These are phyloP conservation scores for Rhododendron molle DNA, from an alignment of 148 eudicot genomes.

Conservation along the genomic window DNA sequence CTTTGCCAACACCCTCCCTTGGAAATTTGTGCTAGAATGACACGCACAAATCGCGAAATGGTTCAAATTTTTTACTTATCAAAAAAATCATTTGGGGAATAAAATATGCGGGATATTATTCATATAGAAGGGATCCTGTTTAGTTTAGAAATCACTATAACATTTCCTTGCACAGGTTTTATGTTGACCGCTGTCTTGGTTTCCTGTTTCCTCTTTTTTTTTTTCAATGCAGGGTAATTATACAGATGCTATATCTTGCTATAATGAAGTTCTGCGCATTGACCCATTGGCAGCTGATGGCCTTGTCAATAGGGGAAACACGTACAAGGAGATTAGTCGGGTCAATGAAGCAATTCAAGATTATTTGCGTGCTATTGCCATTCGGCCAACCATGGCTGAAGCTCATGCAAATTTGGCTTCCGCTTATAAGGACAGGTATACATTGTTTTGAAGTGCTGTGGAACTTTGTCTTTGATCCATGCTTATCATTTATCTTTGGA, in stretches of 20 bases:
- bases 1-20: neutral
- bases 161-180: neutral
- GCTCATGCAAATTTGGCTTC: conserved; percentile 98
- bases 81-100: neutral
- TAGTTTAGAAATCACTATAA: neutral
- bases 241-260: conserved; percentile 87
- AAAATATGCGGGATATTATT: neutral
- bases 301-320: conserved; percentile 86
- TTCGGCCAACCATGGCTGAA: conserved; percentile 92
- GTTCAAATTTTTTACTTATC: neutral
- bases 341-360: conserved; percentile 96
- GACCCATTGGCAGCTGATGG: conserved; percentile 94
- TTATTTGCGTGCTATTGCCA: conserved; percentile 66
- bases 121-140: neutral
- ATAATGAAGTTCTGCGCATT: conserved; percentile 83
- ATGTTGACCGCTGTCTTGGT: neutral
- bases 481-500: neutral
- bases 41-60: neutral
- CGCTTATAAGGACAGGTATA: conserved; percentile 90
- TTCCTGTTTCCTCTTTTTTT: neutral
- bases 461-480: neutral
- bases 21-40: neutral
- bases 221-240: conserved; percentile 64
- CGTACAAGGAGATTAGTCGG: conserved; percentile 88
- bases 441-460: neutral